Percentiles rank a stretch among this genome's conserved stretches.
Evolutionary conservation across 2,329 filamentous ascomycete genomes (phyloP).

Genomic region (Huntiella bhutanensis): DNA sequence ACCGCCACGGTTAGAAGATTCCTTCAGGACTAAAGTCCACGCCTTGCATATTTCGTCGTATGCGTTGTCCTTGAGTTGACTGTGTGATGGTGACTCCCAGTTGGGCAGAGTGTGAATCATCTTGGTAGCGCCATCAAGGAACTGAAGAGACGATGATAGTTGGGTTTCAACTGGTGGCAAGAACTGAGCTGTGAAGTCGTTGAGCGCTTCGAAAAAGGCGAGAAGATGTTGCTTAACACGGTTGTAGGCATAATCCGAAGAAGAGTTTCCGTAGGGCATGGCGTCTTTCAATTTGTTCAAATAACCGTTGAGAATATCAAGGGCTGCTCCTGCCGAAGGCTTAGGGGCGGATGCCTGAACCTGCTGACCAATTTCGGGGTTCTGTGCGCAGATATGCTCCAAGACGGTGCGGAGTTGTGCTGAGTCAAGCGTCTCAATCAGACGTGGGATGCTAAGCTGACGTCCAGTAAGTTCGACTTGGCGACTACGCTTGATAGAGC

Average conservation of each 20-base stretch:
- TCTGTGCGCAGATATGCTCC: slow-evolving; percentile 78
- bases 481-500: slow-evolving; percentile 44
- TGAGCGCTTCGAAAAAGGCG: slow-evolving; percentile 70
- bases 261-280: slow-evolving; percentile 70
- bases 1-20: slow-evolving; percentile 65
- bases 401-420: slow-evolving; percentile 69
- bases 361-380: slow-evolving; percentile 70
- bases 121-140: slow-evolving; percentile 75
- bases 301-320: slow-evolving; percentile 68
- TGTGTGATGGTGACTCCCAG: slow-evolving; percentile 77
- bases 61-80: slow-evolving; percentile 81
- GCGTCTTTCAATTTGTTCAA: slow-evolving; percentile 58
- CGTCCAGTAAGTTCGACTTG: slow-evolving; percentile 46
- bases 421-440: slow-evolving; percentile 86
- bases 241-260: slow-evolving; percentile 88
- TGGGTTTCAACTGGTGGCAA: slow-evolving; percentile 80
- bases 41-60: slow-evolving; percentile 93
- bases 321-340: slow-evolving; percentile 64
- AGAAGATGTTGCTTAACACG: slow-evolving; percentile 65
- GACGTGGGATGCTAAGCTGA: slow-evolving; percentile 39
- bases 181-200: slow-evolving; percentile 90
- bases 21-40: slow-evolving; percentile 79
- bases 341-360: slow-evolving; percentile 68
- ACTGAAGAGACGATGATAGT: slow-evolving; percentile 64
- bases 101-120: slow-evolving; percentile 78